Evolutionary conservation across 495 filamentous ascomycete species (phyloP), one percentile per base, ranked within the genome.

Genomic region (Penicillium fimorum): DNA sequence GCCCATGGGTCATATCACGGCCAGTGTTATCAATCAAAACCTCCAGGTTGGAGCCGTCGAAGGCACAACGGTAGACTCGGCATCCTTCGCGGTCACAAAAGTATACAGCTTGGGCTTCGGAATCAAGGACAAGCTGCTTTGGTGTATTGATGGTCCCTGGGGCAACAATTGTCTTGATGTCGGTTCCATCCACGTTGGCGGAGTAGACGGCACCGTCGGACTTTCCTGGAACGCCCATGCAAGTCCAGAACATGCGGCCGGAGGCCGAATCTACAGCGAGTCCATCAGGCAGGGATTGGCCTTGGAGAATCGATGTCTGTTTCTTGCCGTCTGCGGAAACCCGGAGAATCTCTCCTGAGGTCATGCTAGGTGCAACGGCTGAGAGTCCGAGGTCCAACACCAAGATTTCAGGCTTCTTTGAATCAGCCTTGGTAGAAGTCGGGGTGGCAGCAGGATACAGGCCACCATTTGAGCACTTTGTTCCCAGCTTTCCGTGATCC

Each of bases 71-170:
- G 32, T 72, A 55, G 6, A 84, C 73, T 5, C 69, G 57, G 60
- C 75, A 61, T 0, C 82, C 82, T 56, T 84, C 81, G 15, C 81
- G 79, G 63, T 84, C 82, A 49, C 66, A 76, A 45, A 79, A 77
- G 58, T 83, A 83, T 11, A 84, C 18, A 18, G 71, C 71, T 29
- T 66, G 48, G 8, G 69, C 60, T 2, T 13, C 35, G 0, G 30
- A 27, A 44, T 73, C 75, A 5, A 81, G 41, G 2, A 65, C 60
- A 10, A 82, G 33, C 60, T 84, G 80, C 55, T 83, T 84, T 2
- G 81, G 80, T 0, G 81, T 83, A 58, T 82, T 74, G 8, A 77
- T 56, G 2, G 32, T 33, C 6, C 77, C 78, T 0, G 50, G 46
- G 0, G 69, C 59, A 2, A 82, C 52, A 4, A 79, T 24, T 5